These are phyloP conservation scores for Cicer bijugum DNA, from an alignment of 306 rosid genomes.

Conservation along the genomic window DNA sequence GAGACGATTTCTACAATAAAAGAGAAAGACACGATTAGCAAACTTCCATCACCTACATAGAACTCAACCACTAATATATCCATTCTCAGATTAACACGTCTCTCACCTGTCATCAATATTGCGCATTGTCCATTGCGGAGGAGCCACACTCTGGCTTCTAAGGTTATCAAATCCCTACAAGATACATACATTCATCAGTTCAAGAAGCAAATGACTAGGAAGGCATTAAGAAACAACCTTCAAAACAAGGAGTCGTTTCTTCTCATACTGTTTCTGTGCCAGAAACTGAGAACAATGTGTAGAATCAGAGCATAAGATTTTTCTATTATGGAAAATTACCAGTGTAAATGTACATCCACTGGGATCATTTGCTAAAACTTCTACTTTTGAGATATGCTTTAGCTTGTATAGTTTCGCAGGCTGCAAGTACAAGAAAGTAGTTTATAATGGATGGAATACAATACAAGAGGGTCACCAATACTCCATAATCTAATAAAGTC, in stretches of 20 bases:
- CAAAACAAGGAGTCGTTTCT: conserved; percentile 18
- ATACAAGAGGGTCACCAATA: neutral
- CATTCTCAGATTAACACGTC: conserved; percentile 30
- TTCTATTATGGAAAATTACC: conserved; percentile 60
- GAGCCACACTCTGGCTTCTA: conserved; percentile 95
- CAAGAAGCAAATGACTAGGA: conserved; percentile 30
- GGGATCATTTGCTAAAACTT: conserved; percentile 86
- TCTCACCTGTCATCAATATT: conserved; percentile 87
- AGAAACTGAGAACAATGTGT: conserved; percentile 15
- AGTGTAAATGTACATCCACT: conserved; percentile 92
- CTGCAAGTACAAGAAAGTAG: conserved; percentile 55
- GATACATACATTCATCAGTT: conserved; percentile 39
- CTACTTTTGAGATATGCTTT: conserved; percentile 90
- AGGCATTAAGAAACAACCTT: conserved; percentile 20
- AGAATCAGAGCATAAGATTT: conserved; percentile 26
- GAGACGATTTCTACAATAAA: conserved; percentile 76
- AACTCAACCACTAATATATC: conserved; percentile 22
- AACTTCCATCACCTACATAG: conserved; percentile 16
- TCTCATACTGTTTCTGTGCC: conserved; percentile 32
- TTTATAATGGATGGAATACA: neutral
- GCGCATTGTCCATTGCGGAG: conserved; percentile 99
- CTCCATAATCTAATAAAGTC: neutral
- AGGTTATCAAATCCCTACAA: conserved; percentile 95
- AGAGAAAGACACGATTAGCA: conserved; percentile 32
- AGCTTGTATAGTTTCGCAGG: conserved; percentile 94